Evolutionary conservation across 306 rosid species (phyloP).

Genomic region (Acacia acuminata): DNA sequence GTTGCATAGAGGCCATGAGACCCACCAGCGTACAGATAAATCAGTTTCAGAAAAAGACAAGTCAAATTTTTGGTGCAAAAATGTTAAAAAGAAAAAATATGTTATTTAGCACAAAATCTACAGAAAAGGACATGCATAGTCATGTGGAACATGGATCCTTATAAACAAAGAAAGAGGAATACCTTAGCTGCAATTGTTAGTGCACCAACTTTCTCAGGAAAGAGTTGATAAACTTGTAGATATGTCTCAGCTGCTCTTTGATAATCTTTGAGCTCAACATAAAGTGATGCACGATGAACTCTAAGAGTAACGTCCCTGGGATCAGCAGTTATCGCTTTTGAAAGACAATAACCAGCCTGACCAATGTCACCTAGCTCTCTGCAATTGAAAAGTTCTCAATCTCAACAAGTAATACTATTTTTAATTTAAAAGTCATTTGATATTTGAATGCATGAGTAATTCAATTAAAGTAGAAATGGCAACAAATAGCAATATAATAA

Average conservation of each 20-base stretch:
- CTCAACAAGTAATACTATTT: constrained; percentile 18
- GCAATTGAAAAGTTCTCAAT: constrained; percentile 33
- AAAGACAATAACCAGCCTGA: constrained; percentile 73
- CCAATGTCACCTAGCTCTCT: constrained; percentile 63
- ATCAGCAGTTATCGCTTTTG: constrained; percentile 85
- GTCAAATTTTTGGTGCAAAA: neutral
- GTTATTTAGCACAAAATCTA: neutral
- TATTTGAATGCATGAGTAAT: constrained; percentile 17
- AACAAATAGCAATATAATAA: constrained; percentile 1
- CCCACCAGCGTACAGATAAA: constrained; percentile 20
- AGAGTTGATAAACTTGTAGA: constrained; percentile 64
- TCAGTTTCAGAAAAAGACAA: constrained; percentile 5
- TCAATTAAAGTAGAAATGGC: neutral
- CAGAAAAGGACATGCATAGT: constrained; percentile 18
- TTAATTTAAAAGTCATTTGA: constrained; percentile 20
- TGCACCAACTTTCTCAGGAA: constrained; percentile 70
- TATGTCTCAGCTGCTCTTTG: constrained; percentile 79
- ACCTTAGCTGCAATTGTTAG: constrained; percentile 73
- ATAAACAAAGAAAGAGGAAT: constrained; percentile 22
- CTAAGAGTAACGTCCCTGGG: constrained; percentile 60
- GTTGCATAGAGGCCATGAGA: neutral
- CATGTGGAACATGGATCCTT: constrained; percentile 25
- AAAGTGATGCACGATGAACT: constrained; percentile 62
- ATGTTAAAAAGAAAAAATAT: neutral
- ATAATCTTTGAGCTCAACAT: constrained; percentile 66